Base-by-base conservation (phyloP, 2,329 filamentous ascomycete species). In the Aureobasidium sp. region DNA sequence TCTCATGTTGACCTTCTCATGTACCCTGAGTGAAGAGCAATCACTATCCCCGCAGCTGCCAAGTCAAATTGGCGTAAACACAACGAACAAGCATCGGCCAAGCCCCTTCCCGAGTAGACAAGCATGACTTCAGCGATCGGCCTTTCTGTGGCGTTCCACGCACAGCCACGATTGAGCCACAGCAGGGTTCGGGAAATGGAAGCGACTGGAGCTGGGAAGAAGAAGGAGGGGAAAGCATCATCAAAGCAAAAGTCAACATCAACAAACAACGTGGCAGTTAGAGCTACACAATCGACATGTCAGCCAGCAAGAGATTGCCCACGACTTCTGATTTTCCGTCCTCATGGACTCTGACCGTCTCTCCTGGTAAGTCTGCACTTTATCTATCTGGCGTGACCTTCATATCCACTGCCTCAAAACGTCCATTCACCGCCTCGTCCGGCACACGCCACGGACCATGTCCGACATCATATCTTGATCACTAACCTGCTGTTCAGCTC, bases 321-420 rank as follows among this genome's bases (percentile, higher is more conserved):
- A 74, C 69, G 3, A 67, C 67, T 41, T 67, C 66, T 17, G 78
- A 81, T 69, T 80, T 81, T 57, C 70, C 77, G 10, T 66, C 70
- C 29, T 69, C 71, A 8, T 69, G 76, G 32, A 74, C 70, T 47
- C 67, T 80, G 46, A 74, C 70, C 63, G 75, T 81, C 48, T 74
- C 75, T 34, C 73, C 77, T 62, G 74, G 79, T 81, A 76, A 71
- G 78, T 53, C 29, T 41, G 32, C 51, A 37, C 37, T 53, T 36
- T 57, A 50, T 36, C 29, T 29, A 27, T 15, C 44, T 59, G n/a
- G 32, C 55, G 50, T 57, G 36, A 41, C 29, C 17, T 12, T 32
- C 23, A 53, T 53, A 29, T 53, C 51, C 32, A 41, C 36, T 20
- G n/a, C 32, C 42, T 36, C 26, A 17, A 62, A 52, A 13, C 57